These are phyloP conservation scores for Peniophora sp. DNA, from an alignment of 1,284 basidiomycete genomes.

Conservation along the genomic window DNA sequence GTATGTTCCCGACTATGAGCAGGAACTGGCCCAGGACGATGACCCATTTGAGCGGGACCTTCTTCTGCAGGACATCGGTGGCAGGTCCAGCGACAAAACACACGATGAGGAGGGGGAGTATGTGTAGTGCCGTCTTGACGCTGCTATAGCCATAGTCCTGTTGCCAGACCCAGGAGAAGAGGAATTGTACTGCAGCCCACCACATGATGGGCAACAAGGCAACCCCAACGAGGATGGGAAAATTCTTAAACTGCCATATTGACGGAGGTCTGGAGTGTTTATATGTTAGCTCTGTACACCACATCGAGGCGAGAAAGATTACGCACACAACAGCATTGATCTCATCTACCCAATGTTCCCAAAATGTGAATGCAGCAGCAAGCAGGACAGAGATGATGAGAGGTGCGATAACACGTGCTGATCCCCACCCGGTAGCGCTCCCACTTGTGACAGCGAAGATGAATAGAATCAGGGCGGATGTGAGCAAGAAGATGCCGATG, in stretches of 20 bases:
- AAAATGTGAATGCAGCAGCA: conserved; percentile 27
- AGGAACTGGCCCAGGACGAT: conserved; percentile 32
- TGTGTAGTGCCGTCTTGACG: conserved; percentile 11
- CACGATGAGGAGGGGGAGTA: conserved; percentile 31
- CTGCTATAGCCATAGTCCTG: conserved; percentile 9
- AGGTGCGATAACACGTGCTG: conserved; percentile 23
- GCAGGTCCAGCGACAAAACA: conserved; percentile 26
- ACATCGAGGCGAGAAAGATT: not conserved
- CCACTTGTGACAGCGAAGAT: conserved; percentile 33
- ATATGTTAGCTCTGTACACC: not conserved
- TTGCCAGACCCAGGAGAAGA: conserved; percentile 11
- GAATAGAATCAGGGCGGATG: conserved; percentile 28
- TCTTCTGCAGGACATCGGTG: conserved; percentile 29
- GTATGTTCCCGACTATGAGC: conserved; percentile 29
- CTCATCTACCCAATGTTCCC: conserved; percentile 19
- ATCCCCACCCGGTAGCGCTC: conserved; percentile 27
- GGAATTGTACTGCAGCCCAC: conserved; percentile 9
- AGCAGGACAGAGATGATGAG: conserved; percentile 29
- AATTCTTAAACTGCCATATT: conserved; percentile 13
- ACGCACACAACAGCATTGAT: not conserved
- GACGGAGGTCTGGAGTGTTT: conserved; percentile 10
- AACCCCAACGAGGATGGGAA: conserved; percentile 11
- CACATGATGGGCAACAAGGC: conserved; percentile 12
- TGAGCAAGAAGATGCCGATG: conserved; percentile 25
- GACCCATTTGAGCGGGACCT: conserved; percentile 34